phyloP scores from a whole-genome alignment of 116 monocot species.

The Thalassia testudinum region DNA sequence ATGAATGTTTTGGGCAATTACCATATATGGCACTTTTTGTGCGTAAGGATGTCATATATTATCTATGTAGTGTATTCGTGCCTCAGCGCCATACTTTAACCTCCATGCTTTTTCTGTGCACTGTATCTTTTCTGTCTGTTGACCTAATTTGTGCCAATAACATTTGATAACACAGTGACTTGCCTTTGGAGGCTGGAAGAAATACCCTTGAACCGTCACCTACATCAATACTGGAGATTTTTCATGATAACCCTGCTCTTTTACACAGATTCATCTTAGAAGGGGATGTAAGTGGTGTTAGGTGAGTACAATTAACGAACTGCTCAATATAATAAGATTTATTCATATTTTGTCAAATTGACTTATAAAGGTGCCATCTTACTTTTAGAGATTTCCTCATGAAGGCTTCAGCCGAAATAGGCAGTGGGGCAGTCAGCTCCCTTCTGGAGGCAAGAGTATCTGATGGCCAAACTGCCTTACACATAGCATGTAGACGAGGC shows the following conservation, averaged over 20 bases:
- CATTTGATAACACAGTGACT: slow-evolving; percentile 36
- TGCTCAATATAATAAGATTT: not conserved
- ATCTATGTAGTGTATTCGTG: no score
- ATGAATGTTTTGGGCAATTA: no score
- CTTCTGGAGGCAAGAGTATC: slow-evolving; percentile 76
- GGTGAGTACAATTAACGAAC: slow-evolving; percentile 17
- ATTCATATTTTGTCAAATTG: not conserved
- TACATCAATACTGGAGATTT: slow-evolving; percentile 59
- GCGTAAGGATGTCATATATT: no score
- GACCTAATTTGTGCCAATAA: no score
- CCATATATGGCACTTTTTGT: no score
- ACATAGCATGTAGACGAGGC: slow-evolving; percentile 80
- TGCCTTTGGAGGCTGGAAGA: slow-evolving; percentile 14
- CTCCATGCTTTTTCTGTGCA: no score
- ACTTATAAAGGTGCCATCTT: not conserved
- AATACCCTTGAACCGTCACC: slow-evolving; percentile 52
- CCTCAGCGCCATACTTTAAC: no score
- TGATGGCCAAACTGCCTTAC: slow-evolving; percentile 84
- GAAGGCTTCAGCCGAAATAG: slow-evolving; percentile 40
- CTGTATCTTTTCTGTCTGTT: no score
- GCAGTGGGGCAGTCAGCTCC: slow-evolving; percentile 35
- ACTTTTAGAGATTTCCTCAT: slow-evolving; percentile 58
- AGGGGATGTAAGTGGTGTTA: slow-evolving; percentile 55
- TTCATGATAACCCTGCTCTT: slow-evolving; percentile 51
- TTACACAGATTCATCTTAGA: slow-evolving; percentile 72